Evolutionary conservation across 2,329 filamentous ascomycete genomes (phyloP).

Genomic region (Tetracladium maxilliforme): DNA sequence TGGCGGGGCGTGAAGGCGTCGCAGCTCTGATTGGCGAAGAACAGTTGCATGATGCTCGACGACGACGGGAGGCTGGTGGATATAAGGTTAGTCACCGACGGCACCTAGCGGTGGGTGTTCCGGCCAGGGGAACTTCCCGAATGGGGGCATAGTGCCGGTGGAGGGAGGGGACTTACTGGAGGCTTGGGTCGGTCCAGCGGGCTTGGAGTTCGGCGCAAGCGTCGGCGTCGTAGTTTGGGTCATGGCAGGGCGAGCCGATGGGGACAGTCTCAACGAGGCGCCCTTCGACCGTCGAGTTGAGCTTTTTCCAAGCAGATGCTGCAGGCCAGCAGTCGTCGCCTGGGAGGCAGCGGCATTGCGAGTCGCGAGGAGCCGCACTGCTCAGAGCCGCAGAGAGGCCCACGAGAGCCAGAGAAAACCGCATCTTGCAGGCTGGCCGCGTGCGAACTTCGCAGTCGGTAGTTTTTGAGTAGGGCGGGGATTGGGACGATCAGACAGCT

Average conservation of each 20-base stretch:
- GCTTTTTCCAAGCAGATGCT: slow-evolving; percentile 3
- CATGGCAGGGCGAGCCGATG: slow-evolving; percentile 9
- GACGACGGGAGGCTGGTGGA: slow-evolving; percentile 1
- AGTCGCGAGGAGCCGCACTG: no score
- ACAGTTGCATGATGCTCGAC: slow-evolving; percentile 2
- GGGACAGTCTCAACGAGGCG: slow-evolving; percentile 5
- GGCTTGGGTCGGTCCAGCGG: slow-evolving; percentile 3
- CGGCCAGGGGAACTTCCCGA: no score
- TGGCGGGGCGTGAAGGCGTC: slow-evolving; percentile 1
- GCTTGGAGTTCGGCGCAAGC: slow-evolving; percentile 6
- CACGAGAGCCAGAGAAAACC: no score
- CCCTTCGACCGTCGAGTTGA: slow-evolving; percentile 7
- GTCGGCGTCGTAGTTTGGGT: slow-evolving; percentile 8
- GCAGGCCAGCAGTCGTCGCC: slow-evolving; percentile 8
- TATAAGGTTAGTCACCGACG: no score
- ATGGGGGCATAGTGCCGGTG: no score
- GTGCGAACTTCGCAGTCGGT: no score
- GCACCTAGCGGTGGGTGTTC: no score
- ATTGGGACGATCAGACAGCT: no score
- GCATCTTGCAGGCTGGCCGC: no score
- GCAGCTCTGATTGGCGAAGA: slow-evolving; percentile 3
- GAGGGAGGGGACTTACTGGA: slow-evolving; percentile 5
- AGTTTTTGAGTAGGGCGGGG: no score
- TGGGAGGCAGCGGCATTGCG: no score
- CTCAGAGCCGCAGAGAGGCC: no score